Base-by-base conservation (phyloP, 129 eudicot genomes). In the Arctium lappa region DNA sequence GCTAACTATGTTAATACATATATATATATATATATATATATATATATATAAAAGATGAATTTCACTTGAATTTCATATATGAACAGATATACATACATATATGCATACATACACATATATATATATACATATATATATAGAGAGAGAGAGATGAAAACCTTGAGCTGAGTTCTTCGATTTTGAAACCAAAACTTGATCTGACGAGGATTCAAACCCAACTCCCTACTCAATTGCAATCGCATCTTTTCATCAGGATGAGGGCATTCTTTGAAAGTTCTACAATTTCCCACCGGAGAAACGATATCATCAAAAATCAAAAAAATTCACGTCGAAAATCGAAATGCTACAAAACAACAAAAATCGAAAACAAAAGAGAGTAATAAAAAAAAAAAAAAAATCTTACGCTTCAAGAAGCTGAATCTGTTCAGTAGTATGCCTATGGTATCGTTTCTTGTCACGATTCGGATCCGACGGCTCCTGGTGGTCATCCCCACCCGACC, bases 371-470 rank as follows among this genome's bases (percentile, higher is more conserved):
- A 50, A 27, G 50, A 11, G 37, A 37, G 79, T 40, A 40, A 44
- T 8, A 44, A 1, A 32, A 10, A 31, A 74, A 74, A 46, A 27
- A 15, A 22, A 69, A 39, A 0, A 0, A 33, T 11, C 86, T 70
- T 83, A 89, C 92, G 86, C 63, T 81, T 89, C 92, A 11, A 88
- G 91, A 5, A 80, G 74, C 66, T 88, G 91, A 71, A 88, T 88
- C 79, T 88, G 91, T 12, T 86, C 77, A 32, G 87, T 66, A 2
- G 89, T 88, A 83, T 88, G 89, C 4, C 91, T 85, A 44, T 88
- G 91, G 81, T 88, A 88, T 6, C 87, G 84, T 63, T 88, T 88
- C 79, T 86, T 86, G 56, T 71, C 80, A 68, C 74, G 40, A 8
- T 16, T 15, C 8, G 31, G 36, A 40, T 74, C 81, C 73, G 79